Percentiles rank a stretch among this genome's conserved stretches.
Evolutionary conservation across 2,329 filamentous ascomycete species (phyloP).

Genomic region (Fusarium sp.): DNA sequence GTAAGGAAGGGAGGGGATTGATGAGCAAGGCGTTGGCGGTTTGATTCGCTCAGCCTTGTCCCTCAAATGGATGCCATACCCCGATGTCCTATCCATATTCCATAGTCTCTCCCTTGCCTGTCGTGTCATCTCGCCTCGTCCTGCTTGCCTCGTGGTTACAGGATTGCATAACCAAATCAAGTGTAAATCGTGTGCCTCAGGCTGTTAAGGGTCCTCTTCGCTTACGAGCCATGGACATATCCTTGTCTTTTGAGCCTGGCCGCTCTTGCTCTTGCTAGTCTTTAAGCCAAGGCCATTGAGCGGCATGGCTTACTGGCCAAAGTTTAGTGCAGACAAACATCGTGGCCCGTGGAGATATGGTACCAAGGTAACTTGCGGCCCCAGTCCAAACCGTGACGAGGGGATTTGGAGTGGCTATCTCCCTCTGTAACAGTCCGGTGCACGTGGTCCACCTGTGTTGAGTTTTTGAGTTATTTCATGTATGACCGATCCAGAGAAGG

Average conservation of each 20-base stretch:
- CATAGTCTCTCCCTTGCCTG: constrained; percentile 32
- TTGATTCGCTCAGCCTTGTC: constrained; percentile 46
- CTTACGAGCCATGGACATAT: constrained; percentile 23
- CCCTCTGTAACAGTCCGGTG: constrained; percentile 24
- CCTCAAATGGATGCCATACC: constrained; percentile 23
- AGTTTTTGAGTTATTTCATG: constrained; percentile 24
- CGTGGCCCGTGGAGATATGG: constrained; percentile 27
- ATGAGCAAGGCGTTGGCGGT: constrained; percentile 38
- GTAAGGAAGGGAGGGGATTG: constrained; percentile 27
- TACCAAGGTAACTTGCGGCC: constrained; percentile 20
- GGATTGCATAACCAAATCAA: constrained; percentile 37
- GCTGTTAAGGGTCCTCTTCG: constrained; percentile 29
- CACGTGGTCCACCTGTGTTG: constrained; percentile 27
- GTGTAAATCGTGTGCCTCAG: constrained; percentile 25
- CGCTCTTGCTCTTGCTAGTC: constrained; percentile 23
- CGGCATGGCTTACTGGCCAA: constrained; percentile 38
- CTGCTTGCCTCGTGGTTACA: constrained; percentile 44
- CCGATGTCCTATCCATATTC: constrained; percentile 23
- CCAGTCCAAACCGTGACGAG: constrained; percentile 17
- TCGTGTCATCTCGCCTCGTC: constrained; percentile 38
- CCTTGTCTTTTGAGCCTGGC: constrained; percentile 30
- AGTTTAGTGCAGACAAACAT: constrained; percentile 39
- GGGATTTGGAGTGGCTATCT: constrained; percentile 19
- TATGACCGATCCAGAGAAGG: constrained; percentile 14
- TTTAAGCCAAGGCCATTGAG: constrained; percentile 31